These are phyloP conservation scores for Citrullus mucosospermus DNA, from an alignment of 306 rosid genomes.

Conservation along the genomic window DNA sequence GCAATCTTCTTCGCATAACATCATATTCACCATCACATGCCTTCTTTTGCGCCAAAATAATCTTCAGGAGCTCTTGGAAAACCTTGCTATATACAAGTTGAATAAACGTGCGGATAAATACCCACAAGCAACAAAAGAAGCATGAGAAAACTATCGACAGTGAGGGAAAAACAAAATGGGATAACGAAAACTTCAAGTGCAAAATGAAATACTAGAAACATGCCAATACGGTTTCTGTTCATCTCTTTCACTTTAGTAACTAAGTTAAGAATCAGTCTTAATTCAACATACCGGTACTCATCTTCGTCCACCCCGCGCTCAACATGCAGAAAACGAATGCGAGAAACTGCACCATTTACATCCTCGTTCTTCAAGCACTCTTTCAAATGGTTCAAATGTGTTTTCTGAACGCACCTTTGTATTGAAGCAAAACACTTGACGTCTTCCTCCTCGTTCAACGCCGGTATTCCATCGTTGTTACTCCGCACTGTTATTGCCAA, in stretches of 20 bases:
- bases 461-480: conserved; percentile 13
- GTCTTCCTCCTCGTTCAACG: conserved; percentile 37
- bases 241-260: not conserved
- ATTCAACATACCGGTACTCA: conserved; percentile 66
- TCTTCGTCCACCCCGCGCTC: conserved; percentile 57
- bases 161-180: not conserved
- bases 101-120: conserved; percentile 17
- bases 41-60: conserved; percentile 36
- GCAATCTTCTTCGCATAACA: conserved; percentile 45
- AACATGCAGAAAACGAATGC: conserved; percentile 58
- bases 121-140: conserved; percentile 12
- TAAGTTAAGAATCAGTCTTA: not conserved
- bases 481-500: conserved; percentile 29
- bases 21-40: conserved; percentile 54
- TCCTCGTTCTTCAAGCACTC: conserved; percentile 41
- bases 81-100: conserved; percentile 49
- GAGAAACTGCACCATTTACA: conserved; percentile 39
- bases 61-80: conserved; percentile 77
- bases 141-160: not conserved
- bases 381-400: conserved; percentile 62
- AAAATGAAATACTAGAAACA: not conserved
- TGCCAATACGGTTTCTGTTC: not conserved
- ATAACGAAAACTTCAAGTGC: not conserved
- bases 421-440: conserved; percentile 38
- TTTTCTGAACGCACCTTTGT: conserved; percentile 52